Base-by-base conservation (phyloP, 1,139 yeast species). In the Geotrichum klebahnii region DNA sequence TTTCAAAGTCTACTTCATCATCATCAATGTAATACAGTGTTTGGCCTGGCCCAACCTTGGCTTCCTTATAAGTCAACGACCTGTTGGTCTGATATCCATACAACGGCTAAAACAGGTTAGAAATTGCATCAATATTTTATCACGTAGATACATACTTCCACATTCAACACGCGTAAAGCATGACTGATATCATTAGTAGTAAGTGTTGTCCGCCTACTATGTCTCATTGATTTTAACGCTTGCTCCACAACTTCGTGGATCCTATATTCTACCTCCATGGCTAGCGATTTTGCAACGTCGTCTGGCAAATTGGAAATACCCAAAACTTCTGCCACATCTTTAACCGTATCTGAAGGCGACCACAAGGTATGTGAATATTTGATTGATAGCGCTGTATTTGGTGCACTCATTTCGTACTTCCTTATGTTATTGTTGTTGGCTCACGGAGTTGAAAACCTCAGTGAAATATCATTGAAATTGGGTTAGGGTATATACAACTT, bases 211-310 rank as follows among this genome's bases (percentile, higher is more conserved):
- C 97, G 72, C 66, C 90, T 90, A 33, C 95, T 82, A 66, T 94
- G 97, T 61, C 97, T 78, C 94, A 92, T 94, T 68, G 92, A 90
- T 67, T 92, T 94, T 53, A 85, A 81, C 20, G 98, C 97, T 55
- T 94, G 95, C 67, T 92, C 97, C 53, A 92, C 74, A 42, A 94
- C 86, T 69, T 94, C 98, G 66, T 92, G 94, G 56, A 94, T 88
- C 57, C 98, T 78, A 66, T 94, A 94, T 70, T 94, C 99, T 28
- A 92, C 95, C 67, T 94, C 99, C 98, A 94, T 92, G 4, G 99
- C 98, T 54, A 94, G 73, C 56, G 94, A 88, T 62, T 88, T 87
- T 48, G 96, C 86, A 1, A 94, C 95, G 55, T 94, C 98, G 54
- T 92, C 97, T 20, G 89, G 87, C 42, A 92, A 71, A 54, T 77